A percentile compares a stretch with the other conserved stretches of the same genome.
These are phyloP conservation scores for Bipolaris cookei DNA, from an alignment of 2,329 filamentous ascomycete species.

Conservation along the genomic window DNA sequence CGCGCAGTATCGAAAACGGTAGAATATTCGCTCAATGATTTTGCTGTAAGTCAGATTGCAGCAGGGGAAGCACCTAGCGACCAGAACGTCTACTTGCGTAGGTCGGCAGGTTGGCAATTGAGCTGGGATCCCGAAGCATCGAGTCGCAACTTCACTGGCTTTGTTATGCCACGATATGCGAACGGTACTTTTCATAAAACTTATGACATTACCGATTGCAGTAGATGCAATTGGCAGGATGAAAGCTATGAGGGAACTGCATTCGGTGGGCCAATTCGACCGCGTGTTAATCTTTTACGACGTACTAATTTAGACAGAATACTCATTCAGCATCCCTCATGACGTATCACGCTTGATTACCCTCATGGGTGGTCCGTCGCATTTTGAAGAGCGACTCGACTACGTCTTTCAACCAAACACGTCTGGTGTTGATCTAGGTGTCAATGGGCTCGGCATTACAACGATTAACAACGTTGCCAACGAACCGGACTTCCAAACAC, in stretches of 20 bases:
- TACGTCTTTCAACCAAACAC: slow-evolving; percentile 51
- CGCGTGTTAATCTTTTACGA: not conserved
- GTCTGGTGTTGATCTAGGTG: slow-evolving; percentile 45
- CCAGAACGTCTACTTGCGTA: slow-evolving; percentile 47
- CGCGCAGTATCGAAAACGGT: slow-evolving; percentile 51
- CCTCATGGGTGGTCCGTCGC: slow-evolving; percentile 50
- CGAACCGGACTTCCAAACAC: slow-evolving; percentile 51
- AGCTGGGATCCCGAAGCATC: slow-evolving; percentile 50
- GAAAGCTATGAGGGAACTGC: slow-evolving; percentile 53
- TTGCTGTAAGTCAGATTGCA: slow-evolving; percentile 52
- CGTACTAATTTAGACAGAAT: slow-evolving; percentile 37
- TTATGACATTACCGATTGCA: slow-evolving; percentile 53
- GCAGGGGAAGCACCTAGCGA: slow-evolving; percentile 51
- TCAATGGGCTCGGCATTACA: slow-evolving; percentile 45
- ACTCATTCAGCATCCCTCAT: slow-evolving; percentile 53
- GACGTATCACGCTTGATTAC: slow-evolving; percentile 52
- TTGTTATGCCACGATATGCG: slow-evolving; percentile 45
- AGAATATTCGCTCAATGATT: slow-evolving; percentile 55
- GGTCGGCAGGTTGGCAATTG: slow-evolving; percentile 53
- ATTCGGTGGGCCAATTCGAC: slow-evolving; percentile 33
- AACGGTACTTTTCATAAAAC: slow-evolving; percentile 47
- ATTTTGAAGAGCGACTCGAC: slow-evolving; percentile 52
- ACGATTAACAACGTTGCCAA: slow-evolving; percentile 50
- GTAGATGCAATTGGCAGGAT: slow-evolving; percentile 51
- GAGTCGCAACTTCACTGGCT: slow-evolving; percentile 47